Evolutionary conservation across 1,284 basidiomycete genomes (phyloP).

Genomic region (Fomitopsis pinicola): DNA sequence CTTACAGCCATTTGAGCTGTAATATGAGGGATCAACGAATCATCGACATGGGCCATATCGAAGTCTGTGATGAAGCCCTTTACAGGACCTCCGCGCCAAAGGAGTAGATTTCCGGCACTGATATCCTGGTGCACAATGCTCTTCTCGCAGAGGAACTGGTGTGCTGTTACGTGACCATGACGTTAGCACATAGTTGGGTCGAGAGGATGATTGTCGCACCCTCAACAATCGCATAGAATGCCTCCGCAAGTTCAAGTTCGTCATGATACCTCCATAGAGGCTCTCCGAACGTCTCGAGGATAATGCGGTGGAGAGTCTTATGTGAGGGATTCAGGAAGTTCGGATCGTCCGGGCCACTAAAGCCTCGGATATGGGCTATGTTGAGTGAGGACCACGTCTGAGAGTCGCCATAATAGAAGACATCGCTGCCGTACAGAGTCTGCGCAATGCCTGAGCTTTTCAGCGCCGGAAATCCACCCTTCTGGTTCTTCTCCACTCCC

Average conservation of each 20-base stretch:
- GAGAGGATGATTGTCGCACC: neutral
- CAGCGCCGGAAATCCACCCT: neutral
- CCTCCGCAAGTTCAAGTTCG: neutral
- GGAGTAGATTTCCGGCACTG: neutral
- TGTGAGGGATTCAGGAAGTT: neutral
- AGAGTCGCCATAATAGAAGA: neutral
- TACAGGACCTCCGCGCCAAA: neutral
- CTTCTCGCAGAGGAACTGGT: neutral
- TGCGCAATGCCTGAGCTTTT: neutral
- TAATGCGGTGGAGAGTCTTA: neutral
- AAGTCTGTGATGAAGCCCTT: conserved; percentile 1
- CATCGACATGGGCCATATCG: neutral
- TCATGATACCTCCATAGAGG: neutral
- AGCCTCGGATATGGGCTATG: neutral
- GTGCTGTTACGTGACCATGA: neutral
- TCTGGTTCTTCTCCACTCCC: too few relatives aligned
- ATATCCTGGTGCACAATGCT: neutral
- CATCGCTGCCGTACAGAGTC: conserved; percentile 3
- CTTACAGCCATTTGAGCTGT: neutral
- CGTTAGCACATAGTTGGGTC: neutral
- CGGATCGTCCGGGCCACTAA: neutral
- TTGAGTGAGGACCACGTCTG: neutral
- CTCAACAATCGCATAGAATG: neutral
- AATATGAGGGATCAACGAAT: neutral
- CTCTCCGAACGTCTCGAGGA: neutral